A percentile compares a stretch with the other conserved stretches of the same genome.
phyloP scores from a whole-genome alignment of 2,329 filamentous ascomycete species.

The Neonectria magnoliae region DNA sequence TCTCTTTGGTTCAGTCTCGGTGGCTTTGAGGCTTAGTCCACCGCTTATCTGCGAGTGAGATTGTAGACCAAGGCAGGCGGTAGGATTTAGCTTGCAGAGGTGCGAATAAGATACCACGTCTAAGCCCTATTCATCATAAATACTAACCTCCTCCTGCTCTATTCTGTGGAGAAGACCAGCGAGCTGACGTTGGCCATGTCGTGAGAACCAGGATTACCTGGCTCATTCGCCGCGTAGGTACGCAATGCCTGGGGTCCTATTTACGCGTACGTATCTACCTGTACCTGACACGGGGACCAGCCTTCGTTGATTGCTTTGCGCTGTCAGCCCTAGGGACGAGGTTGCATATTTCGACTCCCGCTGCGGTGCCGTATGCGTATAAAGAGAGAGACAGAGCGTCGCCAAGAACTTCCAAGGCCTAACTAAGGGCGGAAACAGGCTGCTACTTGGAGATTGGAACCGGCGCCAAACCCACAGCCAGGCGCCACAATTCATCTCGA shows the following conservation, averaged over 20 bases:
- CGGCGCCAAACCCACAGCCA: background rate
- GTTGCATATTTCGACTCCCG: background rate
- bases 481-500: background rate
- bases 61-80: background rate
- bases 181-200: constrained; percentile 10
- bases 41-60: background rate
- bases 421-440: background rate
- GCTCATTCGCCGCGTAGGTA: constrained; percentile 1
- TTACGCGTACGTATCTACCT: background rate
- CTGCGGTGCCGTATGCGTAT: background rate
- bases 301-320: background rate
- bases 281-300: background rate
- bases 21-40: background rate
- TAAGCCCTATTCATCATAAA: no score
- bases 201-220: constrained; percentile 4
- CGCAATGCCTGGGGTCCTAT: background rate
- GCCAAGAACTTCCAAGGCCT: background rate
- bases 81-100: background rate
- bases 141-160: background rate
- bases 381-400: background rate
- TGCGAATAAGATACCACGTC: background rate
- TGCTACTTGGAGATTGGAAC: background rate
- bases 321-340: background rate
- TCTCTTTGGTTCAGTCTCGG: background rate
- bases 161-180: background rate